phyloP scores from a whole-genome alignment of 352 stramenopile species.

The Phytophthora cajani region DNA sequence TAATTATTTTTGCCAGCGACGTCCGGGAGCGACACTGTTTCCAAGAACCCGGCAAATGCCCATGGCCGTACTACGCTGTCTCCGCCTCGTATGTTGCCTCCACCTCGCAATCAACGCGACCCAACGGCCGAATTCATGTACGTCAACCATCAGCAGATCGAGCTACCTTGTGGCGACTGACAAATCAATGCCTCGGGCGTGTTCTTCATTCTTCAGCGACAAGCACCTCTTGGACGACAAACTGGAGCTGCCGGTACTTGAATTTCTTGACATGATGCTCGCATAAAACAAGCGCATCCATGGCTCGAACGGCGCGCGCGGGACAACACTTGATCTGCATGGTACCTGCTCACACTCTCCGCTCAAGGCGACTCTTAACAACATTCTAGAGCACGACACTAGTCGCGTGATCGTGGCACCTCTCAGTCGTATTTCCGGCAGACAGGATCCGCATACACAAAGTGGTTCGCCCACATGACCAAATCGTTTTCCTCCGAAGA shows the following conservation, averaged over 20 bases:
- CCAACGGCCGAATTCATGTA: conserved; percentile 40
- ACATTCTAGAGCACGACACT: not conserved
- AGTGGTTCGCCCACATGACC: conserved; percentile 84
- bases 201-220: conserved; percentile 38
- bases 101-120: conserved; percentile 10
- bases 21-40: conserved; percentile 2
- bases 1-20: conserved; percentile 29
- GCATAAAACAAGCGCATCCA: conserved; percentile 20
- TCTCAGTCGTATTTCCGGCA: conserved; percentile 83
- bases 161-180: not conserved
- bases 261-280: conserved; percentile 76
- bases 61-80: not conserved
- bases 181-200: not conserved
- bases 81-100: conserved; percentile 3
- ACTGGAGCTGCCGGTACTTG: conserved; percentile 55
- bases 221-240: conserved; percentile 57
- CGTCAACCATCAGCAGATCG: conserved; percentile 5
- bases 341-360: not conserved
- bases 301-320: not conserved
- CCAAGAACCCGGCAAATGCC: conserved; percentile 9
- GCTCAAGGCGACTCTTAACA: not conserved
- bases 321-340: not conserved
- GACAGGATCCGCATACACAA: conserved; percentile 84
- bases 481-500: conserved; percentile 86
- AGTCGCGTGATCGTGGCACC: too few species aligned